phyloP scores from a whole-genome alignment of 202 grass and related monocot species.

The Zoysia matrella region DNA sequence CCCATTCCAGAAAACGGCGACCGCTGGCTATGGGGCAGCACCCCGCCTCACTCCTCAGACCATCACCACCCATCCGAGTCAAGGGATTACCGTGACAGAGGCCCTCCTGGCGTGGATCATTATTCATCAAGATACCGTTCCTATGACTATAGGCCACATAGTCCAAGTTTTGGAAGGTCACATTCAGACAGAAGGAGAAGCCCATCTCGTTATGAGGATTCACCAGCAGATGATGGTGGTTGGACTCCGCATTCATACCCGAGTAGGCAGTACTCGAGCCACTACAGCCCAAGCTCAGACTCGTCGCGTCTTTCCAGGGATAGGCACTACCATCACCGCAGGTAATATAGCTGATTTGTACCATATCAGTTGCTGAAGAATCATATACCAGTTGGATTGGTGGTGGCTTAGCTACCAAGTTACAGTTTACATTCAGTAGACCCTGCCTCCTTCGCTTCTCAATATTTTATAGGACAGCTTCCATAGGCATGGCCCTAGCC shows the following conservation, averaged over 20 bases:
- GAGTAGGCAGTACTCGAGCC: slow-evolving; percentile 37
- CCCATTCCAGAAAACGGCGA: slow-evolving; percentile 86
- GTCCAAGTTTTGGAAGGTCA: slow-evolving; percentile 45
- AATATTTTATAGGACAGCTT: neutral
- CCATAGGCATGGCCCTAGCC: neutral
- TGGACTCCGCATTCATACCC: slow-evolving; percentile 41
- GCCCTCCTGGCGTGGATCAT: slow-evolving; percentile 46
- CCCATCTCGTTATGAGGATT: slow-evolving; percentile 49
- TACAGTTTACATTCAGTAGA: slow-evolving; percentile 1
- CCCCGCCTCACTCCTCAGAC: slow-evolving; percentile 40
- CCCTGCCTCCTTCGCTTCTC: neutral
- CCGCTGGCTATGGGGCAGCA: slow-evolving; percentile 65
- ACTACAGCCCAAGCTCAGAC: slow-evolving; percentile 36
- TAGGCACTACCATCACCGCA: slow-evolving; percentile 33
- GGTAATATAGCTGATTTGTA: slow-evolving; percentile 38
- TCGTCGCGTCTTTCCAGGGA: slow-evolving; percentile 42
- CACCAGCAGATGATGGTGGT: slow-evolving; percentile 35
- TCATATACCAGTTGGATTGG: neutral
- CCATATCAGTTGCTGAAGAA: slow-evolving; percentile 27
- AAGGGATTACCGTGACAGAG: slow-evolving; percentile 49
- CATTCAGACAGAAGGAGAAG: slow-evolving; percentile 61
- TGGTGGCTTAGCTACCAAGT: too few relatives aligned
- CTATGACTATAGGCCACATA: slow-evolving; percentile 41
- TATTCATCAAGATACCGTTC: slow-evolving; percentile 62
- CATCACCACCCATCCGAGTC: slow-evolving; percentile 47